Percentiles rank a stretch among this genome's conserved stretches.
Conservation (phyloP, 2,329 filamentous ascomycete genomes). For the Pseudopithomyces chartarum region DNA sequence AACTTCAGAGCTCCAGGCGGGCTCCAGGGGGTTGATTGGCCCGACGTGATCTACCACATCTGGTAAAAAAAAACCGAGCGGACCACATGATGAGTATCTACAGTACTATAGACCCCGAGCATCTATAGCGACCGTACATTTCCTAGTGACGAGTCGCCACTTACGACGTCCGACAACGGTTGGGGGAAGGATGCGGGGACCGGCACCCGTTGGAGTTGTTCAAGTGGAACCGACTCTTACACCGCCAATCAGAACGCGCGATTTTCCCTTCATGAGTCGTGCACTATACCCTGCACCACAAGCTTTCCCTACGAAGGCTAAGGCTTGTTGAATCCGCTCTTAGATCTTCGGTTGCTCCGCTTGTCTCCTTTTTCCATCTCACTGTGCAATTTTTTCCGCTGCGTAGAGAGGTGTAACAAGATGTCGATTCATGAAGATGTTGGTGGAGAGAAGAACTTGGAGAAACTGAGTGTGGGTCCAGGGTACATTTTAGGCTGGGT, state of each 20-base stretch:
- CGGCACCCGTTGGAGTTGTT: neutral
- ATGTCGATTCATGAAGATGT: conserved; percentile 1
- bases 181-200: conserved; percentile 1
- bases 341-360: neutral
- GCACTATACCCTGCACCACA: neutral
- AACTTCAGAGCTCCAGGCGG: too few relatives aligned
- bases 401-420: neutral
- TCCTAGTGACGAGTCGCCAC: neutral
- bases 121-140: neutral
- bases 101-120: neutral
- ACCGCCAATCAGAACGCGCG: neutral
- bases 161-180: neutral
- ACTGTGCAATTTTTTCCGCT: neutral
- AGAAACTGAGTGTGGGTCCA: neutral
- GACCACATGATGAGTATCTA: neutral
- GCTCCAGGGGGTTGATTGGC: too few relatives aligned
- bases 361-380: neutral
- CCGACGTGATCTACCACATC: neutral
- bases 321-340: neutral
- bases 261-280: neutral
- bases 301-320: conserved; percentile 1
- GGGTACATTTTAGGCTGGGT: neutral
- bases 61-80: neutral
- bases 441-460: neutral
- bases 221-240: neutral